A percentile compares a stretch with the other conserved stretches of the same genome.
Conservation (phyloP, 2,329 filamentous ascomycete genomes). For the Sporothrix schenckii region DNA sequence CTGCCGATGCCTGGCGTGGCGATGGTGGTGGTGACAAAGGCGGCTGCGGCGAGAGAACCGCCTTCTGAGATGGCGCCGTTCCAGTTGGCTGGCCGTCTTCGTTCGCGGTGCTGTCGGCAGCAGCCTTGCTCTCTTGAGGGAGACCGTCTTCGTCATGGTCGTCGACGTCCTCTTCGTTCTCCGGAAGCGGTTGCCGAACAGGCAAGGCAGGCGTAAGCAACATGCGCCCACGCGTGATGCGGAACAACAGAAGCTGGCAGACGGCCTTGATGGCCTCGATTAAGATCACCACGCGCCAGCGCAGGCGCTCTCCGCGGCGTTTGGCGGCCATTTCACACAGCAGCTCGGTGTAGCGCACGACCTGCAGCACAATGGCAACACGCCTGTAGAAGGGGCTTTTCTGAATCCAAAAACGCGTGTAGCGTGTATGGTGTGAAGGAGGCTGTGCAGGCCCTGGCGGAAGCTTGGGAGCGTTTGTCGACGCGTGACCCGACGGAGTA, state of each 20-base stretch:
- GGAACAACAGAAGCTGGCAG: constrained; percentile 77
- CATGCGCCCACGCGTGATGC: constrained; percentile 79
- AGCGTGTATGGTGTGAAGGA: constrained; percentile 57
- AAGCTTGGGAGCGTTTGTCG: constrained; percentile 38
- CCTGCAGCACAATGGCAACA: constrained; percentile 79
- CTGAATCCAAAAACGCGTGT: constrained; percentile 68
- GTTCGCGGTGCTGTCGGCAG: not conserved
- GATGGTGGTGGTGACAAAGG: constrained; percentile 35
- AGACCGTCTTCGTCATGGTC: constrained; percentile 52
- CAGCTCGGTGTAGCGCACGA: constrained; percentile 92
- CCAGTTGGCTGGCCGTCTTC: constrained; percentile 13
- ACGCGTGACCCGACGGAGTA: constrained; percentile 43
- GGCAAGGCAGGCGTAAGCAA: constrained; percentile 83
- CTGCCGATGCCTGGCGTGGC: constrained; percentile 27
- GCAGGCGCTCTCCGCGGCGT: constrained; percentile 74
- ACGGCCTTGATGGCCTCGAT: constrained; percentile 85
- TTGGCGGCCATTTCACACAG: constrained; percentile 98
- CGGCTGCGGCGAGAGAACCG: constrained; percentile 29
- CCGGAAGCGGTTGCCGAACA: constrained; percentile 77
- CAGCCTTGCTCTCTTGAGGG: constrained; percentile 44
- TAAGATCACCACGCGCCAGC: constrained; percentile 85
- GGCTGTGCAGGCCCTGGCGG: constrained; percentile 45
- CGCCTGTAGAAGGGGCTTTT: constrained; percentile 73
- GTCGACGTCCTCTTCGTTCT: constrained; percentile 55
- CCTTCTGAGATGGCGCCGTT: not conserved